A percentile compares a stretch with the other conserved stretches of the same genome.
Conservation (phyloP, 257 asterid species). For the Agastache rugosa region DNA sequence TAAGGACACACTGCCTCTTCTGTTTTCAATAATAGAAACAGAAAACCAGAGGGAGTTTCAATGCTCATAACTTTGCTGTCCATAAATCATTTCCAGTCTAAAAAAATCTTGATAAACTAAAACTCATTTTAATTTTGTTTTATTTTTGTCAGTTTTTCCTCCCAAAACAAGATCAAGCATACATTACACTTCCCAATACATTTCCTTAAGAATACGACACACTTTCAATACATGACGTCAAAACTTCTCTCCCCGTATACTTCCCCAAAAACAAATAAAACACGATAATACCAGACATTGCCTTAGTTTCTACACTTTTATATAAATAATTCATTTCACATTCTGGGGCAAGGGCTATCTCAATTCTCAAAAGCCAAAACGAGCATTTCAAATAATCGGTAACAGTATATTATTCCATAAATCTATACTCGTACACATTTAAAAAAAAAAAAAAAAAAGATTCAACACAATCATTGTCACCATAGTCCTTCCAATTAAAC, state of each 20-base stretch:
- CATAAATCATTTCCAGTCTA: neutral
- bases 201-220: neutral
- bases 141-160: neutral
- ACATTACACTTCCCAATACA: neutral
- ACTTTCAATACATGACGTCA: neutral
- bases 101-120: neutral
- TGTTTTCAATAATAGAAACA: neutral
- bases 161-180: neutral
- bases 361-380: slow-evolving; percentile 13
- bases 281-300: neutral
- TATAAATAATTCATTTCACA: neutral
- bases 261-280: neutral
- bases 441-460: neutral
- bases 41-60: neutral
- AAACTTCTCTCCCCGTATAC: neutral
- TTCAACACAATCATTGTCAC: neutral
- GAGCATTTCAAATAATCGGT: slow-evolving; percentile 12
- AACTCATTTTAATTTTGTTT: neutral
- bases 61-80: neutral
- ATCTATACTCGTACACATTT: neutral
- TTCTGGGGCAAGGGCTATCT: neutral
- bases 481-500: slow-evolving; percentile 7
- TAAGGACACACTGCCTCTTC: neutral
- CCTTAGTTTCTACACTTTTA: neutral
- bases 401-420: neutral